phyloP scores from a whole-genome alignment of 208 protist species.

The Trypanosomatidae sp. region DNA sequence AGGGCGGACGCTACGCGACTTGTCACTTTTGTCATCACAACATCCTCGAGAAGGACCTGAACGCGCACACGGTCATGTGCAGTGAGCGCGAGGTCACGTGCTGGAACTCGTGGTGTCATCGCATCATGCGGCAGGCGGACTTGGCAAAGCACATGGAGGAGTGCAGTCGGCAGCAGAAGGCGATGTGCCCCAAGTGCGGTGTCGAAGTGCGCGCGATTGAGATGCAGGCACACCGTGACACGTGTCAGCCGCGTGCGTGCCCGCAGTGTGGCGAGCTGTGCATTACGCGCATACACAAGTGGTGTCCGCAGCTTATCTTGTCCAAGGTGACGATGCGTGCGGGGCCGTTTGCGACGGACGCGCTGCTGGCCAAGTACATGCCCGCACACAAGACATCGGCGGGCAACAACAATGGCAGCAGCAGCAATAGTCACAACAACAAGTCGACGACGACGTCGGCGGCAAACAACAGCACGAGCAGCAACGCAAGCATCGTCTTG shows the following conservation, averaged over 20 bases:
- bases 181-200: slow-evolving; percentile 69
- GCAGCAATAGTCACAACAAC: neutral
- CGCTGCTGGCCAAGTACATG: slow-evolving; percentile 23
- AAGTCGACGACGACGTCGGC: neutral
- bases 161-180: slow-evolving; percentile 53
- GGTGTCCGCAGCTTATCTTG: slow-evolving; percentile 43
- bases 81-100: slow-evolving; percentile 82
- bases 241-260: slow-evolving; percentile 53
- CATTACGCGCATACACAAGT: slow-evolving; percentile 78
- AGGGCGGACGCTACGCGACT: slow-evolving; percentile 18
- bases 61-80: slow-evolving; percentile 77
- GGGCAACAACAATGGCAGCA: neutral
- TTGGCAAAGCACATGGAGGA: slow-evolving; percentile 68
- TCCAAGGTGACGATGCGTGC: slow-evolving; percentile 9
- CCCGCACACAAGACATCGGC: too few relatives aligned
- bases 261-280: slow-evolving; percentile 59
- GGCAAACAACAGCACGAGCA: neutral
- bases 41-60: slow-evolving; percentile 69
- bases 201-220: slow-evolving; percentile 44
- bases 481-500: neutral
- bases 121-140: slow-evolving; percentile 63
- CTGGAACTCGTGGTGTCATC: slow-evolving; percentile 78
- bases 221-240: slow-evolving; percentile 58
- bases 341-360: slow-evolving; percentile 59
- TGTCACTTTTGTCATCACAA: slow-evolving; percentile 60